Percentiles rank a stretch among this genome's conserved stretches.
Evolutionary conservation across 2,329 filamentous ascomycete genomes (phyloP).

Genomic region (Didymellaceae sp.): DNA sequence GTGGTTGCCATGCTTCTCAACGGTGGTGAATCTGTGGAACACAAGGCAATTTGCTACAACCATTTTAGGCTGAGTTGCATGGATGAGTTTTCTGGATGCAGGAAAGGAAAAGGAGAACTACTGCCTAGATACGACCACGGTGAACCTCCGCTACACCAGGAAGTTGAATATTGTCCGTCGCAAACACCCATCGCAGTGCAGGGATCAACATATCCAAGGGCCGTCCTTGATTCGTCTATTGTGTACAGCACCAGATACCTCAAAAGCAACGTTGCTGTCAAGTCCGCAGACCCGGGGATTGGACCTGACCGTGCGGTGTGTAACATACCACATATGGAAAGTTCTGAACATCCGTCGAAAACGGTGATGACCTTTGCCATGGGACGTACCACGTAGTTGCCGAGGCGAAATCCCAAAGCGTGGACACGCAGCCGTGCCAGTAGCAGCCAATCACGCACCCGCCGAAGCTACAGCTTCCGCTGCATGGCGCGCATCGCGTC

Average conservation of each 20-base stretch:
- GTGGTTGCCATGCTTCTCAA: constrained; percentile 5
- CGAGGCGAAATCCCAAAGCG: constrained; percentile 5
- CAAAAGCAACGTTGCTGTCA: not conserved
- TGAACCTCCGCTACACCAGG: too few species aligned
- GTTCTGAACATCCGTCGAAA: not conserved
- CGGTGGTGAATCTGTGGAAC: constrained; percentile 11
- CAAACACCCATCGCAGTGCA: too few species aligned
- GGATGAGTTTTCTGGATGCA: not conserved
- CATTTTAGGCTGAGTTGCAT: not conserved
- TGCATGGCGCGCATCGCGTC: constrained; percentile 23
- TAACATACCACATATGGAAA: constrained; percentile 6
- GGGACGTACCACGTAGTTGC: not conserved
- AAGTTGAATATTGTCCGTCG: too few species aligned
- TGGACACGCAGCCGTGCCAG: not conserved
- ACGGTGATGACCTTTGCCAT: too few species aligned
- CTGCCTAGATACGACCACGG: too few species aligned
- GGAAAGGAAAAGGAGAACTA: too few species aligned
- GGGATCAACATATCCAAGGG: too few species aligned
- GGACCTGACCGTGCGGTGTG: not conserved
- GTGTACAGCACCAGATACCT: too few species aligned
- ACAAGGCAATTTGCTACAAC: not conserved
- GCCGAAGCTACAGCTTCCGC: constrained; percentile 17
- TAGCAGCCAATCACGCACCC: constrained; percentile 18
- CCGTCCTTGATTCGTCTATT: too few species aligned
- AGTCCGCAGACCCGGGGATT: constrained; percentile 3